Evolutionary conservation across 192 early-diverging fungal species (phyloP).

Genomic region (Thamnidium elegans): DNA sequence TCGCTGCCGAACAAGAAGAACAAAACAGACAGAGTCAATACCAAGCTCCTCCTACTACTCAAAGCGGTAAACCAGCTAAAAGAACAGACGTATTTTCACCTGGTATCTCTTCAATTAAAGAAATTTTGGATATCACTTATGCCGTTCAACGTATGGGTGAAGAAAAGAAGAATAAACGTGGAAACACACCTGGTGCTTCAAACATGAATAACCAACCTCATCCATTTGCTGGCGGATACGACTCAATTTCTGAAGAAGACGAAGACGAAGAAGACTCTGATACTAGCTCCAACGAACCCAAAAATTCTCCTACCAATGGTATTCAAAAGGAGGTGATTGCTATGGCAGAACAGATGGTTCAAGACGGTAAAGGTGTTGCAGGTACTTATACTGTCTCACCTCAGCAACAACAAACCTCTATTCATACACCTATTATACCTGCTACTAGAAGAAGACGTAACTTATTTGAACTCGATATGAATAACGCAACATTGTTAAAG

Average conservation of each 20-base stretch:
- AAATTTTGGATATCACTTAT: conserved; percentile 73
- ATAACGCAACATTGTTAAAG: conserved; percentile 42
- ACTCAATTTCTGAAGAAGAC: conserved; percentile 7
- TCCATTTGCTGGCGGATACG: conserved; percentile 14
- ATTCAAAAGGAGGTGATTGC: conserved; percentile 21
- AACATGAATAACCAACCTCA: conserved; percentile 5
- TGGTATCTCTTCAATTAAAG: conserved; percentile 57
- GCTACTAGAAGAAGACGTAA: conserved; percentile 13
- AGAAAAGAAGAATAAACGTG: conserved; percentile 39
- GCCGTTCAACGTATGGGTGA: conserved; percentile 77
- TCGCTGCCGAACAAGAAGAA: conserved; percentile 3
- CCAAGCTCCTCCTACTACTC: not conserved
- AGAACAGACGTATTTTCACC: conserved; percentile 53
- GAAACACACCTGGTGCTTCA: too few species aligned
- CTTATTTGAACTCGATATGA: conserved; percentile 42
- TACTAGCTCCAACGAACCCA: not conserved
- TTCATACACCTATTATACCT: not conserved
- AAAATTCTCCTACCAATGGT: conserved; percentile 6
- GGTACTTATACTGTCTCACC: conserved; percentile 7
- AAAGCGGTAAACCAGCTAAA: conserved; percentile 34
- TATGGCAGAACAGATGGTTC: conserved; percentile 27
- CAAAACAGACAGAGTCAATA: conserved; percentile 1
- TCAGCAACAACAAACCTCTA: not conserved
- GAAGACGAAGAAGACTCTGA: conserved; percentile 24
- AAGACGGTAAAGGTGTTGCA: conserved; percentile 19